These are phyloP conservation scores for Stachybotrys chlorohalonatus DNA, from an alignment of 2,329 filamentous ascomycete species.

Conservation along the genomic window DNA sequence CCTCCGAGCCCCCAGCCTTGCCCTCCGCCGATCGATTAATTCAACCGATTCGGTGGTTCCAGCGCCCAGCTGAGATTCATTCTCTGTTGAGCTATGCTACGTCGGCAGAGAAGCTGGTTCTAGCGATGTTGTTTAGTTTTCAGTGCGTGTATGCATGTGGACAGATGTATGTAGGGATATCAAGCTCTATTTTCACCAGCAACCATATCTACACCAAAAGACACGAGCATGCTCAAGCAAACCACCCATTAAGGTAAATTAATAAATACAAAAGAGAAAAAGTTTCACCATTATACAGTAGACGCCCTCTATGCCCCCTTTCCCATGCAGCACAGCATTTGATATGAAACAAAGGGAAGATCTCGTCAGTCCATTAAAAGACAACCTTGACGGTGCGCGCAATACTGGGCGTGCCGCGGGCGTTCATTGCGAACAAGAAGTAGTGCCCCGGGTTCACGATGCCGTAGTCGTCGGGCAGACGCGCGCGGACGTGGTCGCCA, in stretches of 20 bases:
- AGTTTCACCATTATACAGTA: neutral
- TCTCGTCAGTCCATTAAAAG: constrained; percentile 3
- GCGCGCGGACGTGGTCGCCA: constrained; percentile 25
- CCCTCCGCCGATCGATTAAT: neutral
- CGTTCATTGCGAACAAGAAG: constrained; percentile 42
- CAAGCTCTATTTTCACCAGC: neutral
- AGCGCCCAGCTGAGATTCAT: too few species aligned
- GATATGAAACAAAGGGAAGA: neutral
- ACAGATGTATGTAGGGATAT: neutral
- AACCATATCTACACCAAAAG: neutral
- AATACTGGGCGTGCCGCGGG: constrained; percentile 34
- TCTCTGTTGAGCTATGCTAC: too few species aligned
- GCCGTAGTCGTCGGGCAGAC: constrained; percentile 36
- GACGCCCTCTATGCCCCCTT: neutral
- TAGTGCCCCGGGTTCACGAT: constrained; percentile 39
- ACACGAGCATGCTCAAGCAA: neutral
- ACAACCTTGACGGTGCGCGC: constrained; percentile 28
- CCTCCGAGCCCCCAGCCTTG: neutral
- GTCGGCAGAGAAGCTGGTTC: too few species aligned
- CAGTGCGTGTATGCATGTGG: too few species aligned
- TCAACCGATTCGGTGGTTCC: neutral
- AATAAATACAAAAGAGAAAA: neutral
- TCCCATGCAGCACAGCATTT: neutral
- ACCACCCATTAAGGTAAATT: neutral
- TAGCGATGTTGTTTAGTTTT: too few species aligned